These are phyloP conservation scores for Mytilinidion resinicola DNA, from an alignment of 495 filamentous ascomycete genomes.

Conservation along the genomic window DNA sequence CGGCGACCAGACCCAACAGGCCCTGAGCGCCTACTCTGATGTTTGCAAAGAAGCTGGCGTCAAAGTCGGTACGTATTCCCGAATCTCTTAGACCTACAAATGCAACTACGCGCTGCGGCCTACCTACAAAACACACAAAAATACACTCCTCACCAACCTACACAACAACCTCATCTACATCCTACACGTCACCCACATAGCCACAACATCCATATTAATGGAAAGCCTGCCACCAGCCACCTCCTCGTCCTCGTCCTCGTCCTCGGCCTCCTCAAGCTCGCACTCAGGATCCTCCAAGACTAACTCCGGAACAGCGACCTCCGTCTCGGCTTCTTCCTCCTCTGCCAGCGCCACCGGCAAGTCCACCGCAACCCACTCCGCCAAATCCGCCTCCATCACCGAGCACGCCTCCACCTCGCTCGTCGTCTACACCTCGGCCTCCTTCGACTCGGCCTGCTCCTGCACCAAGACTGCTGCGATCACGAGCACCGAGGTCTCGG, in stretches of 20 bases:
- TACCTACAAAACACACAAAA: too few relatives aligned
- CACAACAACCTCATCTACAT: too few relatives aligned
- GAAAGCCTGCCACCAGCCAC: too few relatives aligned
- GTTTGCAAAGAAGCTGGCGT: constrained; percentile 30
- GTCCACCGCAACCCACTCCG: constrained; percentile 6
- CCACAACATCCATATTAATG: too few relatives aligned
- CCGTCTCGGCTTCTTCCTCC: neutral
- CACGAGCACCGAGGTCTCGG: neutral
- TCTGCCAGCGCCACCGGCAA: constrained; percentile 7
- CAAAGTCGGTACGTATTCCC: constrained; percentile 31
- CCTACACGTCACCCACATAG: too few relatives aligned
- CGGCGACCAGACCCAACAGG: constrained; percentile 20
- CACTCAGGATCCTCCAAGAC: neutral
- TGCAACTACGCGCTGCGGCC: too few relatives aligned
- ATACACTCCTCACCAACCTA: too few relatives aligned
- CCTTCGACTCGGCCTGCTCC: constrained; percentile 9
- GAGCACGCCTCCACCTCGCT: neutral
- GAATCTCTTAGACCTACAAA: too few relatives aligned
- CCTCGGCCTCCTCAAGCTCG: neutral
- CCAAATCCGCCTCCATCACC: neutral
- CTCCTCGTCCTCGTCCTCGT: neutral
- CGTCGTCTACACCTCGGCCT: constrained; percentile 10
- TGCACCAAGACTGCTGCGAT: constrained; percentile 12
- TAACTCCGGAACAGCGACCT: neutral
- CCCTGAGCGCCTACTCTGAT: constrained; percentile 28